Base-by-base conservation (phyloP, 306 rosid genomes). In the Casuarina equisetifolia region DNA sequence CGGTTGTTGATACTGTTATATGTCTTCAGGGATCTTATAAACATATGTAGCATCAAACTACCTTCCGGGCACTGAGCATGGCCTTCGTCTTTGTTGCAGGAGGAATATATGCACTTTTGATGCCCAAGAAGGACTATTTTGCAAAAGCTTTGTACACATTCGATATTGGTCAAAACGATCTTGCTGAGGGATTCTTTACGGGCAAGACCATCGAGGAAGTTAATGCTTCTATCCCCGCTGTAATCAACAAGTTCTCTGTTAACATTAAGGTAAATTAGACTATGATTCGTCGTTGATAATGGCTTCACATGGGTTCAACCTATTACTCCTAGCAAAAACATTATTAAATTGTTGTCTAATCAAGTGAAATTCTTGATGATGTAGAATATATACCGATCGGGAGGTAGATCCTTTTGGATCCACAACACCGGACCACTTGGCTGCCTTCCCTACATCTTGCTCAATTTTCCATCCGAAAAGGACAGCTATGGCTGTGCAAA, bases 401-500 rank as follows among this genome's bases (percentile, higher is more conserved):
- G 84, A 32, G 87, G 55, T 0, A 83, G 82, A 64, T 75, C 81
- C 4, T 81, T 86, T 50, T 81, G 90, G 87, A 70, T 86, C 45
- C 84, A 84, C 68, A 81, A 73, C 68, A 83, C 78, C 1, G 84
- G 85, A 63, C 90, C 90, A 42, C 3, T 78, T 42, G 90, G 84
- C 0, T 81, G 90, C n/a, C 76, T 81, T 15, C 82, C 87, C 64
- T 10, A 1, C 11, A 78, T 78, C 16, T 48, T 86, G 80, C 9
- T 68, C 11, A 48, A 1, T 25, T 53, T 81, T 61, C 51, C 9
- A 55, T 53, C 61, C 0, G 75, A 52, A 74, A 74, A 9, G 20
- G 97, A 91, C 76, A 20, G 8, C 0, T 64, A 69, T 48, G 93
- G 95, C 3, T 91, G 98, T 20, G 89, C 86, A 52, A 68, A 40